Base-by-base conservation (phyloP, 768 basidiomycete species). In the Cyclocybe aegerita region DNA sequence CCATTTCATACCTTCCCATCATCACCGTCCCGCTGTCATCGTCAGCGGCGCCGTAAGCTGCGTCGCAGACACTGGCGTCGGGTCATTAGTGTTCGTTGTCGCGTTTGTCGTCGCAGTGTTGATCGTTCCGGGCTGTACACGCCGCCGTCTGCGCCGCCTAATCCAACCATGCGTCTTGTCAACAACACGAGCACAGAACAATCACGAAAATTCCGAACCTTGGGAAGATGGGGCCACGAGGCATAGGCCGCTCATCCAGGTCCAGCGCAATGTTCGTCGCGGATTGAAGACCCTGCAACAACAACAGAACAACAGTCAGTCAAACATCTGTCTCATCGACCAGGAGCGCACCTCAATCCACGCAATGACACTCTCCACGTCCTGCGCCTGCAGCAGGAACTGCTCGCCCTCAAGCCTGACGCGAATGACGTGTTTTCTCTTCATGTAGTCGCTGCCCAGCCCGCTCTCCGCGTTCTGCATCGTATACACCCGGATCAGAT, bases 351-450 rank as follows among this genome's bases (percentile, higher is more conserved):
- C 92, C 85, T 99, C 96, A 54, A 99, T 95, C 93, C 96, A 95
- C 47, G 88, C 83, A 48, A 98, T 91, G 1, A 98, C 95, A 23
- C 84, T 82, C 39, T 83, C 77, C 35, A 93, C 85, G 62, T 90
- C 86, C 43, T 77, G 81, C 2, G 91, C 90, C 70, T 99, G 96
- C 59, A 99, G 60, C 58, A 99, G 72, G 69, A 99, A 99, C 71
- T 99, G 97, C 73, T 98, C 92, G 9, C 96, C 97, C 65, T 97
- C 93, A 56, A 93, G 73, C 50, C 96, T 72, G 29, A 98, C 82
- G 15, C 97, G 79, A 32, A 98, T 93, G 39, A 98, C 96, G 65
- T 98, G 90, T 74, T 83, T 88, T 55, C 94, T 76, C 78, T 98
- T 98, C 56, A 83, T 34, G 69, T 99, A 99, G 67, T 99, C 97